These are phyloP conservation scores for Camellia sinensis DNA, from an alignment of 148 eudicot genomes.

Conservation along the genomic window DNA sequence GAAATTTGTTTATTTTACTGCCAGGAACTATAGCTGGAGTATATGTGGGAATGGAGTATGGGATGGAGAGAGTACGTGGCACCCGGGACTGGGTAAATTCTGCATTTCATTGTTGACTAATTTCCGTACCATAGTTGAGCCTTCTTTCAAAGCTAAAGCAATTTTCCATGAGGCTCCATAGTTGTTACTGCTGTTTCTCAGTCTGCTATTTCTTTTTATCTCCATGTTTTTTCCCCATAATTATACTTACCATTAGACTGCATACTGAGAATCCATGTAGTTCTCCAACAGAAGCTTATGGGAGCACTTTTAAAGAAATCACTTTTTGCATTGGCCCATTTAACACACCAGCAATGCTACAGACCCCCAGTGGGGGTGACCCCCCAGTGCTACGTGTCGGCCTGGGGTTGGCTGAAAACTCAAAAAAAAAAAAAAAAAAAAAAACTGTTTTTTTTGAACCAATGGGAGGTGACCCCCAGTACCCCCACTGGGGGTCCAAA, in stretches of 20 bases:
- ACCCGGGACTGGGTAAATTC: constrained; percentile 73
- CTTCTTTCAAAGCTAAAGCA: background rate
- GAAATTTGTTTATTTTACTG: constrained; percentile 6
- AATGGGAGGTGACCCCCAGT: no score
- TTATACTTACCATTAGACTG: background rate
- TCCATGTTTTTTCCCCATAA: background rate
- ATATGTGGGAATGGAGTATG: constrained; percentile 88
- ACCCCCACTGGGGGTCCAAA: no score
- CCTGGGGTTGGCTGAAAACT: no score
- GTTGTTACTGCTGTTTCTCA: background rate
- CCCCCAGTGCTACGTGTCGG: no score
- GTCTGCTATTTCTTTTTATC: background rate
- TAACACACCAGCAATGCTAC: no score
- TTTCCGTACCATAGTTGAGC: background rate
- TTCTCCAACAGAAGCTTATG: background rate
- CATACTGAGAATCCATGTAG: background rate
- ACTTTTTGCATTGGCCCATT: no score
- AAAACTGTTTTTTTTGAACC: no score
- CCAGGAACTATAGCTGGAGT: constrained; percentile 84
- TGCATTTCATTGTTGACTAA: background rate
- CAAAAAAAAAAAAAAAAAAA: no score
- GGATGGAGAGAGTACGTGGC: constrained; percentile 64
- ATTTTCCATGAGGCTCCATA: background rate
- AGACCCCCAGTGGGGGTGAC: no score
- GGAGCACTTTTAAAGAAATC: no score